phyloP scores from a whole-genome alignment of 2,329 filamentous ascomycete genomes.

The Myriangium duriaei region DNA sequence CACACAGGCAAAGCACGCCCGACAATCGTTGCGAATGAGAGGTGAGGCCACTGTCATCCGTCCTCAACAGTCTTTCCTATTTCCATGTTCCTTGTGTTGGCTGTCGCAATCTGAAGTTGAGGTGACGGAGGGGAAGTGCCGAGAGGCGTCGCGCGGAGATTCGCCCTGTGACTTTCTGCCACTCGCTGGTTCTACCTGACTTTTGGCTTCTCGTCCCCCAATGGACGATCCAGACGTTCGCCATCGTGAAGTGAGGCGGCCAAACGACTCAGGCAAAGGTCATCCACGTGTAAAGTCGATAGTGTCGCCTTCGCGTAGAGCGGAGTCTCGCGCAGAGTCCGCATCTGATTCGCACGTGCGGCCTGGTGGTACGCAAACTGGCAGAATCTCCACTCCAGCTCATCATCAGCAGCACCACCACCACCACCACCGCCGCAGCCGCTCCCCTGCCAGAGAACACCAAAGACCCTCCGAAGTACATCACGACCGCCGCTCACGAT shows the following conservation, averaged over 20 bases:
- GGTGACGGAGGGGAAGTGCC: neutral
- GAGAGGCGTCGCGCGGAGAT: neutral
- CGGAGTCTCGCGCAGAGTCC: slow-evolving; percentile 2
- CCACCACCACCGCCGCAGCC: slow-evolving; percentile 3
- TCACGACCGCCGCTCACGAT: neutral
- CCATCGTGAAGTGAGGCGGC: slow-evolving; percentile 8
- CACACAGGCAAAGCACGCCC: no score
- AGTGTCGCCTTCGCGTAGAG: slow-evolving; percentile 1
- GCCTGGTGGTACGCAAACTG: slow-evolving; percentile 2
- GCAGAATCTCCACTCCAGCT: slow-evolving; percentile 1
- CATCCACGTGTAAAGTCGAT: slow-evolving; percentile 6
- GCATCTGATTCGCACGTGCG: slow-evolving; percentile 4
- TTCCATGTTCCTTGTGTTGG: neutral
- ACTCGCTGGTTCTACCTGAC: neutral
- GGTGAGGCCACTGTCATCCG: neutral
- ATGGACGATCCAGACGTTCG: slow-evolving; percentile 6
- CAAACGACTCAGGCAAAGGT: neutral
- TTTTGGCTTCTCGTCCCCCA: slow-evolving; percentile 1
- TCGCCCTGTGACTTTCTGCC: slow-evolving; percentile 6
- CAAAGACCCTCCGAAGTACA: neutral
- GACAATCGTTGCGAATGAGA: no score
- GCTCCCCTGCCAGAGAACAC: neutral
- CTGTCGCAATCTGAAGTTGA: neutral
- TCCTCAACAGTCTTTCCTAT: neutral
- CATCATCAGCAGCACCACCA: slow-evolving; percentile 2